Conservation (phyloP, 2,329 filamentous ascomycete genomes). For the Tolypocladium sp. region DNA sequence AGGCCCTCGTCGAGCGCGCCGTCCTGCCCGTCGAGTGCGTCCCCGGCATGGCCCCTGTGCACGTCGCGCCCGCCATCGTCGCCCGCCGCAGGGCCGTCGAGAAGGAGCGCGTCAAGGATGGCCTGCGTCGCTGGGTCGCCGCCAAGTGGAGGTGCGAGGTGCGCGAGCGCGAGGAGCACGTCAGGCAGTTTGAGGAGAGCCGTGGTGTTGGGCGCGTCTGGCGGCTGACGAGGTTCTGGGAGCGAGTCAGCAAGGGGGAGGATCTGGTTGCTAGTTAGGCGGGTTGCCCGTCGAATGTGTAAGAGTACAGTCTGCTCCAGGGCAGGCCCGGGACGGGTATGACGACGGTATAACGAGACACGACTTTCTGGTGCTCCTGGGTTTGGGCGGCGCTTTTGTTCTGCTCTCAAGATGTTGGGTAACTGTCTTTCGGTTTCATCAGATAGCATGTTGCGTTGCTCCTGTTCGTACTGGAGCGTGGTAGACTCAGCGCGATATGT, state of each 20-base stretch:
- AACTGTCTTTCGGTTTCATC: background rate
- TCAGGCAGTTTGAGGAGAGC: slow-evolving; percentile 38
- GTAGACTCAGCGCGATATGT: background rate
- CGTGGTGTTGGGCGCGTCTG: slow-evolving; percentile 48
- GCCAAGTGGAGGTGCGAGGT: slow-evolving; percentile 47
- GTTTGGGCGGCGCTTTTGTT: background rate
- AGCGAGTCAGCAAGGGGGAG: slow-evolving; percentile 42
- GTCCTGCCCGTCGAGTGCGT: slow-evolving; percentile 59
- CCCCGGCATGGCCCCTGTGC: slow-evolving; percentile 28
- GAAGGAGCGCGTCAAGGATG: slow-evolving; percentile 58
- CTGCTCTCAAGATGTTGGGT: background rate
- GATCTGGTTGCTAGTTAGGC: background rate
- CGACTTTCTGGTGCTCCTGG: too few relatives aligned
- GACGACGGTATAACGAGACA: background rate
- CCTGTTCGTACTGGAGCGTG: background rate
- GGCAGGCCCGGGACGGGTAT: background rate
- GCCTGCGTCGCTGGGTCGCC: slow-evolving; percentile 55
- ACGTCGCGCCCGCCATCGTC: slow-evolving; percentile 52
- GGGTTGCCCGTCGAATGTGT: background rate
- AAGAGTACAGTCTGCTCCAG: background rate
- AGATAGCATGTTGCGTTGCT: background rate
- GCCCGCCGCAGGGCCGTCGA: slow-evolving; percentile 54
- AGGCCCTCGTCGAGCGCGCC: slow-evolving; percentile 51
- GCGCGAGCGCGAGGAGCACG: slow-evolving; percentile 35
- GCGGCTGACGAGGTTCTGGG: slow-evolving; percentile 57